Evolutionary conservation across 768 basidiomycete species (phyloP).

Genomic region (Hygrophorus pudorinus): DNA sequence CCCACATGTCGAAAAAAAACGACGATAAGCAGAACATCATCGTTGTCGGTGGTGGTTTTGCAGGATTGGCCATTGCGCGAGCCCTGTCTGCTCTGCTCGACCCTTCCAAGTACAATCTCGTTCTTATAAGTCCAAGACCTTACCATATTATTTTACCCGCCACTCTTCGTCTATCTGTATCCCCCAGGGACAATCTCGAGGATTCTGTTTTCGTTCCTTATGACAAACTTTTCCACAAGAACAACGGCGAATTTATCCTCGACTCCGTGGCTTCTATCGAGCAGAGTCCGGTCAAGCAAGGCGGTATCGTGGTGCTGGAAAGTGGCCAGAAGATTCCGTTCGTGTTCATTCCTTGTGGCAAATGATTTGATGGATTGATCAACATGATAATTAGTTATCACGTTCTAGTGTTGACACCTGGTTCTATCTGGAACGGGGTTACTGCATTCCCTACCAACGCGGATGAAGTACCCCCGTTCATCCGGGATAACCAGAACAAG

Average conservation of each 20-base stretch:
- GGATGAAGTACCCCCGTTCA: slow-evolving; percentile 16
- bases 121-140: slow-evolving; percentile 44
- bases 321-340: slow-evolving; percentile 33
- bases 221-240: slow-evolving; percentile 36
- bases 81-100: slow-evolving; percentile 40
- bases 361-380: too few species aligned
- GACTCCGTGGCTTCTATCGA: slow-evolving; percentile 24
- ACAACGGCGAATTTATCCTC: slow-evolving; percentile 38
- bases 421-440: slow-evolving; percentile 44
- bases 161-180: slow-evolving; percentile 41
- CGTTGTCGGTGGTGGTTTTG: slow-evolving; percentile 39
- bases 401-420: slow-evolving; percentile 50
- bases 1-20: too few species aligned
- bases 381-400: slow-evolving; percentile 24
- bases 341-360: too few species aligned
- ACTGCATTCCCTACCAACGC: slow-evolving; percentile 31
- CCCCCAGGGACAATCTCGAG: slow-evolving; percentile 32
- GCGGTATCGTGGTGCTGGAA: slow-evolving; percentile 37
- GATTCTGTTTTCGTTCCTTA: slow-evolving; percentile 39
- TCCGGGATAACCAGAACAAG: slow-evolving; percentile 21
- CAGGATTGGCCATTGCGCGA: slow-evolving; percentile 35
- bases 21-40: too few species aligned
- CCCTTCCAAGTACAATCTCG: slow-evolving; percentile 34
- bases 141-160: slow-evolving; percentile 43
- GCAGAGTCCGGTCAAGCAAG: slow-evolving; percentile 16